These are phyloP conservation scores for Irpex sp. DNA, from an alignment of 1,284 basidiomycete genomes.

Conservation along the genomic window DNA sequence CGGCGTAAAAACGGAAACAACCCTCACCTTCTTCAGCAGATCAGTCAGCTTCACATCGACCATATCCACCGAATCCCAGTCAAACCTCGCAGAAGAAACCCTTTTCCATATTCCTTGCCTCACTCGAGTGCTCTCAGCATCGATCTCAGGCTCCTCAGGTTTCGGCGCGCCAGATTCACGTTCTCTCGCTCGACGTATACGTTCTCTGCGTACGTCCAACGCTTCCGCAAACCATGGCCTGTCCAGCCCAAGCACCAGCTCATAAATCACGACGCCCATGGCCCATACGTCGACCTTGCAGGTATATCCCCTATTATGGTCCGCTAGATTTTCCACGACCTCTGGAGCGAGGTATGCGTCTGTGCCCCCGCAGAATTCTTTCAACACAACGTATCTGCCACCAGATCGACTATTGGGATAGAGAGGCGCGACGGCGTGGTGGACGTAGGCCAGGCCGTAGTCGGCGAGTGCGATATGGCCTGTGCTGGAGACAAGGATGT, in stretches of 20 bases:
- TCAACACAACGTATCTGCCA: not conserved
- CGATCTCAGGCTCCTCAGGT: not conserved
- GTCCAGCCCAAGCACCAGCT: not conserved
- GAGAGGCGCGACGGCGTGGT: not conserved
- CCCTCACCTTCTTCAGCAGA: not conserved
- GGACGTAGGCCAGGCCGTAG: constrained; percentile 7
- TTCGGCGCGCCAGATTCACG: not conserved
- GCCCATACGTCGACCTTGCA: constrained; percentile 10
- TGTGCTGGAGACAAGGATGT: constrained; percentile 14
- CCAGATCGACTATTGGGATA: not conserved
- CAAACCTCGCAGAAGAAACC: not conserved
- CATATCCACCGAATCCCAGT: not conserved
- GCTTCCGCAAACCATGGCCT: not conserved
- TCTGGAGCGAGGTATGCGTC: constrained; percentile 12
- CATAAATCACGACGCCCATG: constrained; percentile 6
- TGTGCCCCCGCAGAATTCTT: constrained; percentile 1
- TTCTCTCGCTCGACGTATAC: not conserved
- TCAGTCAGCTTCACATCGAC: not conserved
- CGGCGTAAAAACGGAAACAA: not conserved
- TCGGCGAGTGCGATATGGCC: constrained; percentile 15
- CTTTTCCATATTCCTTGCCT: not conserved
- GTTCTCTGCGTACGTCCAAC: not conserved
- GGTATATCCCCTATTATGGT: not conserved
- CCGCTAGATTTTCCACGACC: not conserved
- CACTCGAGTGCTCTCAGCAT: not conserved